Percentiles rank a stretch among this genome's conserved stretches.
Evolutionary conservation across 2,329 filamentous ascomycete species (phyloP).

Genomic region (Pyricularia sp.): DNA sequence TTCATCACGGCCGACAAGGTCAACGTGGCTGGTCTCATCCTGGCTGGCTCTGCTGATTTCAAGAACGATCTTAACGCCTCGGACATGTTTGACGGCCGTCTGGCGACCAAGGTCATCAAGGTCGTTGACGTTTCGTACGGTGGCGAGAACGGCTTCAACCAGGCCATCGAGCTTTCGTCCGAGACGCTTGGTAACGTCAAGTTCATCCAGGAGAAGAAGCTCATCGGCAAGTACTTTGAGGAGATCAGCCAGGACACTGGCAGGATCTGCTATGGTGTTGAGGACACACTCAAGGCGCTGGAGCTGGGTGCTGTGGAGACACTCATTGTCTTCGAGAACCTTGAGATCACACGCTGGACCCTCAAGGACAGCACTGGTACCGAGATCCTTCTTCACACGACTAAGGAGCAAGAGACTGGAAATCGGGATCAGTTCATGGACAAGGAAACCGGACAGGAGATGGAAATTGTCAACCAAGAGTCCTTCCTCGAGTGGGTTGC

Average conservation of each 20-base stretch:
- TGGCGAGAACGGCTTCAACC: slow-evolving; percentile 99
- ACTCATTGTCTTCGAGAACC: slow-evolving; percentile 92
- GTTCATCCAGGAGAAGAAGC: slow-evolving; percentile 99
- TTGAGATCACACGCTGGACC: slow-evolving; percentile 85
- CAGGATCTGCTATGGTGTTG: slow-evolving; percentile 94
- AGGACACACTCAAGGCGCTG: slow-evolving; percentile 92
- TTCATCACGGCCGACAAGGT: slow-evolving; percentile 98
- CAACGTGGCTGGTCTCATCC: slow-evolving; percentile 88
- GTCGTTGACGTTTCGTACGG: slow-evolving; percentile 98
- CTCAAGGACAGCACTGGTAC: slow-evolving; percentile 65
- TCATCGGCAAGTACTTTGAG: slow-evolving; percentile 97
- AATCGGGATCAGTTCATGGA: slow-evolving; percentile 84
- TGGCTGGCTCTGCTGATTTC: slow-evolving; percentile 97
- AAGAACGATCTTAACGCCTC: slow-evolving; percentile 98
- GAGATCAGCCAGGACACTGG: slow-evolving; percentile 97
- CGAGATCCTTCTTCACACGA: slow-evolving; percentile 73
- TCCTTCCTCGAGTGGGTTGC: slow-evolving; percentile 99
- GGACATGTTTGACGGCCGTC: slow-evolving; percentile 88
- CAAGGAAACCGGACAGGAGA: slow-evolving; percentile 89
- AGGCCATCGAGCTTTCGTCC: slow-evolving; percentile 88
- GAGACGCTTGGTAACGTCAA: slow-evolving; percentile 99
- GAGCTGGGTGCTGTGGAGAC: slow-evolving; percentile 92
- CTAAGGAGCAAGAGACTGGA: slow-evolving; percentile 63
- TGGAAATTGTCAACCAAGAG: slow-evolving; percentile 79
- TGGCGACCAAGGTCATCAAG: slow-evolving; percentile 95